Conservation (phyloP, 139 green algal species). For the Chlamydomonas applanata region DNA sequence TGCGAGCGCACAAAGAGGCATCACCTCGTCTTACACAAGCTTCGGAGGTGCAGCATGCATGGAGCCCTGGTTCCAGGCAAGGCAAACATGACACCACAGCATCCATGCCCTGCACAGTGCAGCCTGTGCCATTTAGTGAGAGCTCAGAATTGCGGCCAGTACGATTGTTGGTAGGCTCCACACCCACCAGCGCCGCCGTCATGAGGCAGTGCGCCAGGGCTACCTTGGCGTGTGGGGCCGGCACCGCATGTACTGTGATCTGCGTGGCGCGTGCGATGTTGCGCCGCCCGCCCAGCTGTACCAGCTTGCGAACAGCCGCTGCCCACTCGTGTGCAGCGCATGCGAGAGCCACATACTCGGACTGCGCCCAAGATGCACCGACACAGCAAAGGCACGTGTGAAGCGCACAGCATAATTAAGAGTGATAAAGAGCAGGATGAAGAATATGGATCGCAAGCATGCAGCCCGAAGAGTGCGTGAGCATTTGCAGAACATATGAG, state of each 20-base stretch:
- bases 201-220: neutral
- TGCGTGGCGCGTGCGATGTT: neutral
- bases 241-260: neutral
- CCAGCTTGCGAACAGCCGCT: conserved; percentile 23
- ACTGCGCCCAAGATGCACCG: conserved; percentile 1
- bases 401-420: neutral
- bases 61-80: conserved; percentile 5
- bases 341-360: conserved; percentile 19
- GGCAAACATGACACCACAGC: neutral
- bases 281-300: conserved; percentile 2
- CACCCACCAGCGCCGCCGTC: too few relatives aligned
- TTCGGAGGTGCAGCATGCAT: neutral
- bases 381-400: neutral
- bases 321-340: conserved; percentile 20
- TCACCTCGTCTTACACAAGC: neutral
- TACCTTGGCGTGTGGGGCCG: neutral
- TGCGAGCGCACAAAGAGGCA: neutral
- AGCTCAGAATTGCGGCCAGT: too few relatives aligned
- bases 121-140: too few relatives aligned
- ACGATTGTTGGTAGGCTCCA: too few relatives aligned
- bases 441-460: too few relatives aligned
- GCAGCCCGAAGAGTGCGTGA: too few relatives aligned
- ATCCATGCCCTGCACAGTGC: neutral
- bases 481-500: too few relatives aligned
- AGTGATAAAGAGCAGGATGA: too few relatives aligned